Evolutionary conservation across 2,329 filamentous ascomycete genomes (phyloP).

Genomic region (Emericellopsis cladophorae): DNA sequence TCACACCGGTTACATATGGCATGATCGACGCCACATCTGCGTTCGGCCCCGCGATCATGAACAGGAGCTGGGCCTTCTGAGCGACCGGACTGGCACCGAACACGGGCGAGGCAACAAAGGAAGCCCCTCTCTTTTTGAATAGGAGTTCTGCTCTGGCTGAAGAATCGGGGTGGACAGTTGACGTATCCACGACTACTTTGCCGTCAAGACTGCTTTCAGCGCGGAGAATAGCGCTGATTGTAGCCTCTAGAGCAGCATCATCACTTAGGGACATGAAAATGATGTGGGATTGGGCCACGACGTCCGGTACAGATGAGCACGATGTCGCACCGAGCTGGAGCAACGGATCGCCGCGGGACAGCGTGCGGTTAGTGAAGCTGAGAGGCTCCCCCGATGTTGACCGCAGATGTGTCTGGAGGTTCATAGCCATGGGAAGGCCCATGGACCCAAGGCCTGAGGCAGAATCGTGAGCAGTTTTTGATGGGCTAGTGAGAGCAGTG

Average conservation of each 20-base stretch:
- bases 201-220: slow-evolving; percentile 6
- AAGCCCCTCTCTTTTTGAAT: slow-evolving; percentile 14
- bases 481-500: neutral
- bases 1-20: slow-evolving; percentile 26
- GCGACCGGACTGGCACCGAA: slow-evolving; percentile 39
- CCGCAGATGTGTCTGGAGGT: slow-evolving; percentile 29
- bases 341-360: slow-evolving; percentile 26
- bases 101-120: slow-evolving; percentile 31
- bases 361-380: slow-evolving; percentile 30
- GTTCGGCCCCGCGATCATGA: slow-evolving; percentile 27
- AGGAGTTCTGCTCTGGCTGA: slow-evolving; percentile 14
- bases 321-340: slow-evolving; percentile 13
- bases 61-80: slow-evolving; percentile 28
- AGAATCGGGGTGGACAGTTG: slow-evolving; percentile 34
- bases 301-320: slow-evolving; percentile 7
- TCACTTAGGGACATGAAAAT: slow-evolving; percentile 28
- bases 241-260: slow-evolving; percentile 22
- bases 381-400: slow-evolving; percentile 12
- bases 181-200: slow-evolving; percentile 36
- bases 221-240: slow-evolving; percentile 17
- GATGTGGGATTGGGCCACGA: slow-evolving; percentile 6
- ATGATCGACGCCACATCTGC: slow-evolving; percentile 18
- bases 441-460: slow-evolving; percentile 33
- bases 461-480: neutral
- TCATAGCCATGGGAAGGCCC: slow-evolving; percentile 34